Base-by-base conservation (phyloP, 2,329 filamentous ascomycete species). In the Cladosporium sp. region DNA sequence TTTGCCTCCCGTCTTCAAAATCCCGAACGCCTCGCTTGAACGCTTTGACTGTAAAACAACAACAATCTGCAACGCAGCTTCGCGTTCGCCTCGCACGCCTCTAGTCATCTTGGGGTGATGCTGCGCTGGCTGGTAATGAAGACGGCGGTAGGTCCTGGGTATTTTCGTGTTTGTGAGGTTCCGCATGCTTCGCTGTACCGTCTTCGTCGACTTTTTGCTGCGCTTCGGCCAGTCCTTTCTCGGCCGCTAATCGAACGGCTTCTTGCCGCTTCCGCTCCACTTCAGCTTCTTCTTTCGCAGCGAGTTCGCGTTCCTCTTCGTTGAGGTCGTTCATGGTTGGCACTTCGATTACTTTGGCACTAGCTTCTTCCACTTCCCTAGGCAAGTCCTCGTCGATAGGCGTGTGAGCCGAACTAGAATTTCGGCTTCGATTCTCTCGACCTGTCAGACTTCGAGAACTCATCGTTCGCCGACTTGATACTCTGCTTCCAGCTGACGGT, bases 311-410 rank as follows among this genome's bases (percentile, higher is more conserved):
- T 66, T 87, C 84, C 70, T 87, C 82, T 34, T 74, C 75, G 64
- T 80, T 79, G 12, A 87, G 67, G 55, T 85, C 82, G 4, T 72
- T 74, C 44, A 86, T 72, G 2, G 81, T 79, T 0, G 80, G 75
- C 1, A 76, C 71, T 39, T 62, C 64, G 0, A 70, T 66, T 35
- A 65, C 58, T 3, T 69, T 64, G n/a, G 62, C 65, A 49, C 69
- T 69, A 1, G 58, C 37, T n/a, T 61, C 60, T 45, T 61, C 62
- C 1, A 47, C 25, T n/a, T 10, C 28, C 4, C 35, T 49, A 8
- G 40, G 52, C 8, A 47, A 22, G n/a, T 25, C n/a, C 15, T 59
- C 56, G 0, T 58, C 58, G 9, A 58, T 48, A 1, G 61, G 61
- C 3, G 65, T 62, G 4, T 56, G 59, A 1, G 57, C 56, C 7